phyloP scores from a whole-genome alignment of 2,329 filamentous ascomycete genomes.

The Colletotrichum godetiae region DNA sequence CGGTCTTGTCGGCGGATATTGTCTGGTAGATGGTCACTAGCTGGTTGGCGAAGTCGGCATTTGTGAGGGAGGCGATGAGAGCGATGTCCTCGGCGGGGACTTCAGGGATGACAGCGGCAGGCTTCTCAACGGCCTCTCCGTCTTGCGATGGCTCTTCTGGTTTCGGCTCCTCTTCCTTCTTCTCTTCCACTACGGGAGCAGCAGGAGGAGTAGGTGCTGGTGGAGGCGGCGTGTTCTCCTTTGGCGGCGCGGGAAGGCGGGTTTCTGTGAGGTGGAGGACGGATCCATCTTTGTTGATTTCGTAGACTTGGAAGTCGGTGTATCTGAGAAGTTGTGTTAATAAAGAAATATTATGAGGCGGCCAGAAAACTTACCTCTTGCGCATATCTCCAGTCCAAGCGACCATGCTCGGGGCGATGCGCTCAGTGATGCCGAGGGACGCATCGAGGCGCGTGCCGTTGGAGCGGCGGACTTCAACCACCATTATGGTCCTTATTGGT shows the following conservation, averaged over 20 bases:
- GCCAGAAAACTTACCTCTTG: slow-evolving; percentile 20
- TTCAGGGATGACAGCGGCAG: slow-evolving; percentile 35
- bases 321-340: slow-evolving; percentile 63
- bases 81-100: slow-evolving; percentile 46
- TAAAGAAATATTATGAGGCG: neutral
- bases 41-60: slow-evolving; percentile 51
- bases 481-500: neutral
- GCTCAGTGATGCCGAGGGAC: slow-evolving; percentile 37
- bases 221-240: slow-evolving; percentile 24
- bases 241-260: slow-evolving; percentile 21
- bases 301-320: slow-evolving; percentile 93
- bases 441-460: slow-evolving; percentile 34
- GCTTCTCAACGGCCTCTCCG: slow-evolving; percentile 42
- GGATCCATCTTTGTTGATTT: slow-evolving; percentile 80
- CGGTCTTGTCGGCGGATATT: slow-evolving; percentile 44
- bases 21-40: slow-evolving; percentile 55
- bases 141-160: slow-evolving; percentile 23
- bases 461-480: slow-evolving; percentile 20
- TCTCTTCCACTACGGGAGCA: slow-evolving; percentile 26
- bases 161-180: slow-evolving; percentile 36
- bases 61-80: slow-evolving; percentile 52
- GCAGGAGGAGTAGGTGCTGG: slow-evolving; percentile 8
- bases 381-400: slow-evolving; percentile 37
- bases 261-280: slow-evolving; percentile 74
- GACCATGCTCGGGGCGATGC: slow-evolving; percentile 35